Conservation (phyloP, 768 basidiomycete genomes). For the Termitomyces titanicus region DNA sequence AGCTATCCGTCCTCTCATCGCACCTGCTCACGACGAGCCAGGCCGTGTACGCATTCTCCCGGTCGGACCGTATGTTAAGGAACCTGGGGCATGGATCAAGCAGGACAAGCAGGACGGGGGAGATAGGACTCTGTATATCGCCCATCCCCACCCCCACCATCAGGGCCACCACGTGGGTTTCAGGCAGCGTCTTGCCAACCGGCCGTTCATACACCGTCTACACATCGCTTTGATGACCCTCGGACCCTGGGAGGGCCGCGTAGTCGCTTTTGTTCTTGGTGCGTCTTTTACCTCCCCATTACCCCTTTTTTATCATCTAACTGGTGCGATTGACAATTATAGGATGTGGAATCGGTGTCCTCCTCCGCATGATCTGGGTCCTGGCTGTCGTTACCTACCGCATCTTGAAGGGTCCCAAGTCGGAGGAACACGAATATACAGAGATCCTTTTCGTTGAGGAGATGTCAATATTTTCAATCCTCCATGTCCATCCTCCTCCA, state of each 20-base stretch:
- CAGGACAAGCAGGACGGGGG: conserved; percentile 13
- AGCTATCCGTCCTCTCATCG: neutral
- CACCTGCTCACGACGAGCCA: neutral
- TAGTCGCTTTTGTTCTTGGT: conserved; percentile 82
- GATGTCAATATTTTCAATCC: too few relatives aligned
- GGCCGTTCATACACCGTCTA: conserved; percentile 56
- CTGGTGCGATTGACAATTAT: neutral
- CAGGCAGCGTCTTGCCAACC: conserved; percentile 22
- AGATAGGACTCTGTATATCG: neutral
- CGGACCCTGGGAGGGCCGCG: conserved; percentile 80
- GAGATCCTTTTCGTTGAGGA: conserved; percentile 36
- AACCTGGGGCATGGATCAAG: too few relatives aligned
- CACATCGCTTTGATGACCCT: conserved; percentile 64
- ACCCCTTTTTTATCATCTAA: neutral
- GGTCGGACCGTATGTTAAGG: too few relatives aligned
- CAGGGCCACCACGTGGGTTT: conserved; percentile 21
- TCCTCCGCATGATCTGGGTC: conserved; percentile 80
- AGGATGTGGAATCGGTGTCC: conserved; percentile 85
- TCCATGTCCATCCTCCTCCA: too few relatives aligned
- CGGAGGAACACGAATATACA: conserved; percentile 42
- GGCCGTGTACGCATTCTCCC: conserved; percentile 32
- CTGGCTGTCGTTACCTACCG: conserved; percentile 60
- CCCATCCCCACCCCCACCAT: conserved; percentile 21
- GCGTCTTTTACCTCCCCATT: conserved; percentile 5
- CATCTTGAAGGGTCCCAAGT: conserved; percentile 41